Conservation (phyloP, 2,329 filamentous ascomycete species). For the Colletotrichum kahawae region DNA sequence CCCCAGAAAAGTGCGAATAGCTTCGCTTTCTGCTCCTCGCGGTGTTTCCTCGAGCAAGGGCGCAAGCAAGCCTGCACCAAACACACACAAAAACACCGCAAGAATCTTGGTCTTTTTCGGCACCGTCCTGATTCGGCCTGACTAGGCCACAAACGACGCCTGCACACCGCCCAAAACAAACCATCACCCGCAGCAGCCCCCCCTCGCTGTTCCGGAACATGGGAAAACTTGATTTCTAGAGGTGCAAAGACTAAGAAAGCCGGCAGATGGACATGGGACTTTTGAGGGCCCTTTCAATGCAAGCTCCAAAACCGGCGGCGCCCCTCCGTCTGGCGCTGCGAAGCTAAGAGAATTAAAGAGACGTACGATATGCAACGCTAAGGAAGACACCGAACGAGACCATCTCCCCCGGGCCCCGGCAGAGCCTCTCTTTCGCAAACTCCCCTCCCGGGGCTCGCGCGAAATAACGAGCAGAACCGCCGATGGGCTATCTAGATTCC, state of each 20-base stretch:
- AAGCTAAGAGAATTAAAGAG: neutral
- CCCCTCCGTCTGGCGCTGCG: neutral
- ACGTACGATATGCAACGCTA: neutral
- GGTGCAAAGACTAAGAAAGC: neutral
- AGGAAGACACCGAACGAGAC: neutral
- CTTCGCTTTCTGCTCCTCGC: neutral
- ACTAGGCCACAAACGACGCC: neutral
- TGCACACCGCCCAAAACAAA: neutral
- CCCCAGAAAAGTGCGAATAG: slow-evolving; percentile 13
- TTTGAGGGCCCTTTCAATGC: neutral
- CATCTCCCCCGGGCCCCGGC: neutral
- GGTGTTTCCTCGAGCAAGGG: neutral
- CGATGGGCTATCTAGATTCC: slow-evolving; percentile 10
- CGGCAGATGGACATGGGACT: neutral
- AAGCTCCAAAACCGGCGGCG: neutral
- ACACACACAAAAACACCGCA: neutral
- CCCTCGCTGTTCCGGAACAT: neutral
- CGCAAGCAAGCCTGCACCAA: neutral
- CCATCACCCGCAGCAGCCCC: neutral
- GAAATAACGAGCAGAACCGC: neutral
- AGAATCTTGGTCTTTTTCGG: neutral
- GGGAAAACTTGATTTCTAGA: slow-evolving; percentile 4
- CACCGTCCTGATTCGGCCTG: neutral
- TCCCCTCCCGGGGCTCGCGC: neutral
- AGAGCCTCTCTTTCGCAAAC: slow-evolving; percentile 4